Evolutionary conservation across 2,329 filamentous ascomycete species (phyloP), one percentile per base, ranked within the genome.

Genomic region (Colletotrichum scovillei): DNA sequence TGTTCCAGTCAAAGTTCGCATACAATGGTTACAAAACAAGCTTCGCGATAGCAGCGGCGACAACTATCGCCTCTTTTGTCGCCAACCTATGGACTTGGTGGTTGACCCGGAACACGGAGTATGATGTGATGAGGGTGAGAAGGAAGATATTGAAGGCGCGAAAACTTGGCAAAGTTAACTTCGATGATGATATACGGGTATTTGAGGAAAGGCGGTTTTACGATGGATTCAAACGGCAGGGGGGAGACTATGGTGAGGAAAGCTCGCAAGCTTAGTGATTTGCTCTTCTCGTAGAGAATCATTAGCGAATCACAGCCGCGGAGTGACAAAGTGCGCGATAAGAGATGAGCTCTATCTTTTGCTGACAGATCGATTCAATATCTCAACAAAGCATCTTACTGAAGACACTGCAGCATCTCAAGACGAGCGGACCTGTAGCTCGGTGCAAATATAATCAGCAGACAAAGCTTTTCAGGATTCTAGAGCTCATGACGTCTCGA

Each of bases 1-100:
- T 86, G 0, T 86, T 86, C 76, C 82, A 83, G 74, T 80, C 79
- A 2, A 81, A 80, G 58, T 87, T 80, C 71, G 84, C 84, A 6
- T 75, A 82, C 70, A 82, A 85, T 30, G 69, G 77, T 19, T 78
- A 78, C 75, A 76, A 78, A 62, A 75, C 73, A 14, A 77, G 76
- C 60, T 79, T 79, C 30, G 77, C 77, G 38, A 78, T 79, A 22
- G 75, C 76, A 1, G 77, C 76, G 4, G 75, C 75, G 12, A 74
- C 65, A 2, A 76, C 77, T 8, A 74, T 76, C 7, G 75, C 76
- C 7, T 77, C 69, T n/a, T 79, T 77, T 57, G 30, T 79, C n/a
- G 74, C 72, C 14, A 79, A 77, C 11, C 22, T 76, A 2, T 76
- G 75, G 76, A 77, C 77, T 1, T 79, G 78, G 78, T 79, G 73